Conservation (phyloP, 106 monocot genomes). For the Apostasia ramifera region DNA sequence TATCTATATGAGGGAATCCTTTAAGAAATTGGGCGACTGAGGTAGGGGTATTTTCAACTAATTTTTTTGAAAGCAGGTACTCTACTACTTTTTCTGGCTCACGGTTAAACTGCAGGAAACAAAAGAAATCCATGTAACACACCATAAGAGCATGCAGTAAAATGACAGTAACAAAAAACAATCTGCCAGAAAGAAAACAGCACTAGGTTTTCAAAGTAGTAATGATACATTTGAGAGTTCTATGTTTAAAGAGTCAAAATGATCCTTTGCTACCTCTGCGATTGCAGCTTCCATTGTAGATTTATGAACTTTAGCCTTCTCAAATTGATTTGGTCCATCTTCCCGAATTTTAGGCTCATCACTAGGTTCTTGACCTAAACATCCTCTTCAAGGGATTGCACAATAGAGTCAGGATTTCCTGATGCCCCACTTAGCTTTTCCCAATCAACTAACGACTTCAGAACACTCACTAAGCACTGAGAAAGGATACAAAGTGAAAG, state of each 20-base stretch:
- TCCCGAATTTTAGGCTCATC: conserved; percentile 51
- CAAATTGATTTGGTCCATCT: conserved; percentile 71
- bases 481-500: conserved; percentile 6
- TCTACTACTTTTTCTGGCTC: conserved; percentile 84
- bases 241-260: no score
- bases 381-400: conserved; percentile 50
- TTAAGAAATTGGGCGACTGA: conserved; percentile 81
- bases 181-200: neutral
- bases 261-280: conserved; percentile 42
- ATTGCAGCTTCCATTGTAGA: conserved; percentile 88
- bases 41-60: conserved; percentile 73
- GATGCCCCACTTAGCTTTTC: conserved; percentile 47
- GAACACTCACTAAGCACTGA: conserved; percentile 87
- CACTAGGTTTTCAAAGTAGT: neutral
- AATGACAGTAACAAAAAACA: neutral
- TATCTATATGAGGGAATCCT: conserved; percentile 74
- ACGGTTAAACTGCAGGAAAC: conserved; percentile 62
- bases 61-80: conserved; percentile 64
- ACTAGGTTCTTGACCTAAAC: conserved; percentile 17
- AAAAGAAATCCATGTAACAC: neutral
- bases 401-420: conserved; percentile 27
- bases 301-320: conserved; percentile 97
- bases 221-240: neutral
- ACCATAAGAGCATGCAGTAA: no score
- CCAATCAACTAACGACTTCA: conserved; percentile 91